phyloP scores from a whole-genome alignment of 345 rosid species.

The Fremontodendron californicum region DNA sequence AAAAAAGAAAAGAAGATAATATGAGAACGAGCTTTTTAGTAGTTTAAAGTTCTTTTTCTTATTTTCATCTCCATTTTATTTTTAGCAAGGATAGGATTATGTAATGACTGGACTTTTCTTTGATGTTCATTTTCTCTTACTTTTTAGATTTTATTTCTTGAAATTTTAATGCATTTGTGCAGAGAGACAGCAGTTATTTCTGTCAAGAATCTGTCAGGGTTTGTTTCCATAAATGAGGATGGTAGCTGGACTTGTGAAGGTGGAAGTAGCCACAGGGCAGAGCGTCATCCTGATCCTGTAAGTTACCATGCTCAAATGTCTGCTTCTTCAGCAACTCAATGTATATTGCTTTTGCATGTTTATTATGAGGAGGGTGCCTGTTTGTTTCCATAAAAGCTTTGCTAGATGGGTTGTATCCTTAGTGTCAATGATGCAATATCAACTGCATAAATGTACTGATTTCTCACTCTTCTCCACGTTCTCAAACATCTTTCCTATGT shows the following conservation, averaged over 20 bases:
- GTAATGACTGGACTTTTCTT: background rate
- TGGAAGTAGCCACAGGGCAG: conserved; percentile 37
- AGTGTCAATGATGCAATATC: background rate
- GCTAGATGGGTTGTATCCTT: background rate
- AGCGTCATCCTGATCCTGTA: conserved; percentile 66
- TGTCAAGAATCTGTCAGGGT: conserved; percentile 72
- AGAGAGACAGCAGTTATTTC: conserved; percentile 70
- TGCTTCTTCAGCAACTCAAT: conserved; percentile 4
- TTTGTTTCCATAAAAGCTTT: background rate
- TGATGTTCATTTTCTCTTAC: background rate
- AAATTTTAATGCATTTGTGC: conserved; percentile 11
- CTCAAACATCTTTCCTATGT: too few species aligned
- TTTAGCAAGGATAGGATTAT: background rate
- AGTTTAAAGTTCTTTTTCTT: background rate
- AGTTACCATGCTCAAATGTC: conserved; percentile 18
- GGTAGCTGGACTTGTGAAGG: conserved; percentile 79
- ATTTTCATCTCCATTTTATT: conserved; percentile 1
- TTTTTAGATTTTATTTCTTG: background rate
- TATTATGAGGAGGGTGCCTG: background rate
- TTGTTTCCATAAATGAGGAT: conserved; percentile 54
- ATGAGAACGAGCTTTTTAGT: background rate
- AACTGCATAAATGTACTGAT: background rate
- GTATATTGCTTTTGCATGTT: background rate
- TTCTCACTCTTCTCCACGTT: background rate
- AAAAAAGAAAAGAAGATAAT: too few species aligned